Conservation (phyloP, 305 asterid species). For the Fraxinus greggii region DNA sequence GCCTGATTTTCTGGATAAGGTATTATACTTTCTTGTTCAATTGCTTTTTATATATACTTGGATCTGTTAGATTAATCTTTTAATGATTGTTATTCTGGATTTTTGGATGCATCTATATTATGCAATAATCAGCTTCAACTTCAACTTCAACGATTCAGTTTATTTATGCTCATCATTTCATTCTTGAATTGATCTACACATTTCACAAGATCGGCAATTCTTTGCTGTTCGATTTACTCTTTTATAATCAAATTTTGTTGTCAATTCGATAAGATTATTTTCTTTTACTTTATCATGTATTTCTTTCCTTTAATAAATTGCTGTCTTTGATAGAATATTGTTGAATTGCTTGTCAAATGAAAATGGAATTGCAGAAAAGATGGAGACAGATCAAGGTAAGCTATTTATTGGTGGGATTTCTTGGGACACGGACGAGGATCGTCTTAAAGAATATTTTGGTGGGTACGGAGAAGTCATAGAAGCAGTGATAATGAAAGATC, state of each 20-base stretch:
- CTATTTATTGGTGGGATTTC: slow-evolving; percentile 60
- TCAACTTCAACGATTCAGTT: slow-evolving; percentile 14
- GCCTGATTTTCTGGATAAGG: slow-evolving; percentile 57
- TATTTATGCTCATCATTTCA: slow-evolving; percentile 1
- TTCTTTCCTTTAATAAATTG: not conserved
- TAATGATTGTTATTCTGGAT: slow-evolving; percentile 16
- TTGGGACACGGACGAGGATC: slow-evolving; percentile 54
- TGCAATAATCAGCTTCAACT: slow-evolving; percentile 4
- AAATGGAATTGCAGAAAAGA: slow-evolving; percentile 30
- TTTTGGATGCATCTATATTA: not conserved
- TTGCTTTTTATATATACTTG: slow-evolving; percentile 25
- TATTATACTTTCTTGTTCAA: slow-evolving; percentile 16
- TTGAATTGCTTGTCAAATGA: slow-evolving; percentile 3
- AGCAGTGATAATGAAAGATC: slow-evolving; percentile 56
- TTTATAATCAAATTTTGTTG: slow-evolving; percentile 1
- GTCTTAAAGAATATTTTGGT: slow-evolving; percentile 52
- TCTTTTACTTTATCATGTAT: not conserved
- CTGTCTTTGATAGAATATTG: slow-evolving; percentile 12
- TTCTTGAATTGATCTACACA: slow-evolving; percentile 19
- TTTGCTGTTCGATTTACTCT: slow-evolving; percentile 6
- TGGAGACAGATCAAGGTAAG: slow-evolving; percentile 55
- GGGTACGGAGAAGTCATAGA: slow-evolving; percentile 51
- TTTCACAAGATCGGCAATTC: slow-evolving; percentile 21
- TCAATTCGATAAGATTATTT: slow-evolving; percentile 2
- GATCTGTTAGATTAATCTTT: slow-evolving; percentile 42